phyloP scores from a whole-genome alignment of 2,329 filamentous ascomycete genomes.

The Monilinia fructicola region DNA sequence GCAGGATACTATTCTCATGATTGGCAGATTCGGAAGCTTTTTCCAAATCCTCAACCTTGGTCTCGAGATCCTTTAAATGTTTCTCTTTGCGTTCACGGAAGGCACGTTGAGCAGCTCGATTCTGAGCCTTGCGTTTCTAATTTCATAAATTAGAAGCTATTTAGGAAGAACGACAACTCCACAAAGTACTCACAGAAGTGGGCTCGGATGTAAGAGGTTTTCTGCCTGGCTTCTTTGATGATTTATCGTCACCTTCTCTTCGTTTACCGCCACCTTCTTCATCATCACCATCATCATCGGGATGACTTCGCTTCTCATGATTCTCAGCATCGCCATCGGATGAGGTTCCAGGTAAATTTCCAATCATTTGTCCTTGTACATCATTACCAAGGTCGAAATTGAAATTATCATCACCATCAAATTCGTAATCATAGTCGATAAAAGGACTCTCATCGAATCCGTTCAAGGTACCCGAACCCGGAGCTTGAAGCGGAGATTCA shows the following conservation, averaged over 20 bases:
- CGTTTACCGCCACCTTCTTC: constrained; percentile 69
- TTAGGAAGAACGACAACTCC: constrained; percentile 35
- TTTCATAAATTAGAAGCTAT: constrained; percentile 29
- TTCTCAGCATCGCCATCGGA: constrained; percentile 49
- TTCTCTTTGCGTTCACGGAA: constrained; percentile 95
- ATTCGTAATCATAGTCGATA: constrained; percentile 77
- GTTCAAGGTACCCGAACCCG: constrained; percentile 47
- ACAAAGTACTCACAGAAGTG: constrained; percentile 72
- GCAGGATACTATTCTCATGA: constrained; percentile 80
- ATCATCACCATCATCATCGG: constrained; percentile 66
- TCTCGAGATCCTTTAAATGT: constrained; percentile 82
- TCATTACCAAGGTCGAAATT: constrained; percentile 56
- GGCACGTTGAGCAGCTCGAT: constrained; percentile 85
- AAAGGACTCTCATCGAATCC: constrained; percentile 75
- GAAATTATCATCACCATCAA: constrained; percentile 71
- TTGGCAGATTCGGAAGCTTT: constrained; percentile 80
- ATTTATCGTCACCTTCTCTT: constrained; percentile 74
- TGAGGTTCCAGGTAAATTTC: constrained; percentile 61
- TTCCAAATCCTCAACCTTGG: constrained; percentile 71
- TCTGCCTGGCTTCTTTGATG: constrained; percentile 90
- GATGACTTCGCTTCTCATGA: constrained; percentile 70
- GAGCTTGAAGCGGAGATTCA: constrained; percentile 48
- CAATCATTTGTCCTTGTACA: constrained; percentile 68
- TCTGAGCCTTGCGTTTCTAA: constrained; percentile 94
- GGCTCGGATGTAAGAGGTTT: constrained; percentile 96